Evolutionary conservation across 768 basidiomycete species (phyloP).

Genomic region (Obba rivulosa): DNA sequence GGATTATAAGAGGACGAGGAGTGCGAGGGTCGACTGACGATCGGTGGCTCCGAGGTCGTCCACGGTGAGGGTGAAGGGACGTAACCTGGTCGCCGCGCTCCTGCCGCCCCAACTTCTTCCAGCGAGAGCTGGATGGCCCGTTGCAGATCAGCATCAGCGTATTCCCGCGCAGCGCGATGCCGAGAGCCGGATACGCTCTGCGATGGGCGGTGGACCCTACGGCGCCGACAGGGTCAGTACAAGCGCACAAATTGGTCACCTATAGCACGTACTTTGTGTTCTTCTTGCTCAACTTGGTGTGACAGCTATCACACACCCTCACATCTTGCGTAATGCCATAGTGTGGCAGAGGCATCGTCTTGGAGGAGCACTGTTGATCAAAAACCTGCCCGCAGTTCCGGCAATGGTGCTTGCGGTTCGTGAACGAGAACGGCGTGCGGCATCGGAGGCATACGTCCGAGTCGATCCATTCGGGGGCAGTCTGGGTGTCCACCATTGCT

Average conservation of each 20-base stretch:
- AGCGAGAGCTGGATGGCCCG: constrained; percentile 90
- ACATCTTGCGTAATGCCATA: constrained; percentile 92
- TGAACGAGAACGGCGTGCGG: constrained; percentile 85
- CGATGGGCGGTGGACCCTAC: constrained; percentile 48
- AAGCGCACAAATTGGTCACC: background rate
- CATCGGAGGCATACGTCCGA: constrained; percentile 93
- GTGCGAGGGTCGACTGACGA: constrained; percentile 49
- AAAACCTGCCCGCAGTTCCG: constrained; percentile 97
- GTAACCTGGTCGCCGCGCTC: constrained; percentile 57
- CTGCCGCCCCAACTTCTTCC: constrained; percentile 59
- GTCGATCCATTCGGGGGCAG: constrained; percentile 96
- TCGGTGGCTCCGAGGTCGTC: constrained; percentile 65
- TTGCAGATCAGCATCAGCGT: constrained; percentile 84
- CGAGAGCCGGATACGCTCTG: constrained; percentile 49
- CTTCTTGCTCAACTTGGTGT: constrained; percentile 68
- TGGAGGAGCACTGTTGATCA: constrained; percentile 88
- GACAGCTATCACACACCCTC: constrained; percentile 89
- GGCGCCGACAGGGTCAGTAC: constrained; percentile 15
- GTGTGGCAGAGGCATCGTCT: constrained; percentile 79
- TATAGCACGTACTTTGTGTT: constrained; percentile 49
- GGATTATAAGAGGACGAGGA: constrained; percentile 24
- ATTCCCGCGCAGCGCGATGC: constrained; percentile 52
- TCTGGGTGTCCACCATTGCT: constrained; percentile 87
- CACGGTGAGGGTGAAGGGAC: constrained; percentile 61
- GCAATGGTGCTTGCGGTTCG: constrained; percentile 97